Evolutionary conservation across 768 basidiomycete species (phyloP), one percentile per base, ranked within the genome.

Genomic region (Mycena venus): DNA sequence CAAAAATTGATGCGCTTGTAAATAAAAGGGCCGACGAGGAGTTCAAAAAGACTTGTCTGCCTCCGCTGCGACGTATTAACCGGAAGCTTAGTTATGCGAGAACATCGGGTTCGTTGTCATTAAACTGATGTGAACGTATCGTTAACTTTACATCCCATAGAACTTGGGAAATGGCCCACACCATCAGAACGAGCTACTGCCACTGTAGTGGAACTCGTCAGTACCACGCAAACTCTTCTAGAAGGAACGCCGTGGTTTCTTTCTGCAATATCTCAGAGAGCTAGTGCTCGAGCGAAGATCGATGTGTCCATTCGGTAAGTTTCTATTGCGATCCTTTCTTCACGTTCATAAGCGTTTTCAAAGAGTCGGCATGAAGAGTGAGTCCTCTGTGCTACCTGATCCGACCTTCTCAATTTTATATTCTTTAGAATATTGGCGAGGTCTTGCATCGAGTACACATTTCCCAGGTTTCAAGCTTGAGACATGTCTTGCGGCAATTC

Each of bases 401-500:
- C 36, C 36, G 36, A 38, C 4, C 36, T 38, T 38, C 36, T 38
- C 36, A 38, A 38, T 38, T 38, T 7, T 47, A 19, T 47, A 47
- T 47, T n/a, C 53, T 55, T 25, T 55, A 58, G 56, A 58, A 32
- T 34, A 58, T n/a, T 58, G 56, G 56, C 56, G 56, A n/a, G 56
- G 56, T 25, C n/a, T 51, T 25, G 49, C 56, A 19, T 29, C 32
- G 56, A 58, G 56, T 19, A 58, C 56, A 21, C 4, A 17, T 7
- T 58, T 58, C 31, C 32, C 56, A 8, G 56, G 56, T n/a, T 58
- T 58, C 56, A 58, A 29, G 19, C 56, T 58, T n/a, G 56, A 58
- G 31, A 58, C 8, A 58, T 58, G 31, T 58, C 56, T 58, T 19
- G 21, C 11, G 8, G 17, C 56, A 14, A 14, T 58, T 58, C 56